A percentile compares a stretch with the other conserved stretches of the same genome.
phyloP scores from a whole-genome alignment of 2,329 filamentous ascomycete species.

The Myriosclerotinia scirpicola region DNA sequence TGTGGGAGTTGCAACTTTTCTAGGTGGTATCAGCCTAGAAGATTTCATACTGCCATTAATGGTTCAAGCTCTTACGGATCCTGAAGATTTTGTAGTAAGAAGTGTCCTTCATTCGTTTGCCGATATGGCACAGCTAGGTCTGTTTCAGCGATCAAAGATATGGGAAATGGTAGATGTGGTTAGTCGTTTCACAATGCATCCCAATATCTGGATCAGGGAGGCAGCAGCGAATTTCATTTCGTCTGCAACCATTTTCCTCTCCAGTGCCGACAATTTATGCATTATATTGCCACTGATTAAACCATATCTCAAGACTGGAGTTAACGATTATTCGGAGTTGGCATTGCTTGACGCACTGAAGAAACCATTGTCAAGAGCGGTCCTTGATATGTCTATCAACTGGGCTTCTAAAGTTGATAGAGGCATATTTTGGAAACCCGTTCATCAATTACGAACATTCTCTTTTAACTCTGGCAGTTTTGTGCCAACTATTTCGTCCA shows the following conservation, averaged over 20 bases:
- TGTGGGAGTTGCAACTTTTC: slow-evolving; percentile 85
- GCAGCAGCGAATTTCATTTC: slow-evolving; percentile 82
- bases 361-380: slow-evolving; percentile 72
- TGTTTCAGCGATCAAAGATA: slow-evolving; percentile 79
- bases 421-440: slow-evolving; percentile 83
- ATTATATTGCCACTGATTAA: slow-evolving; percentile 77
- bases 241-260: slow-evolving; percentile 71
- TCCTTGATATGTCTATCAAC: slow-evolving; percentile 80
- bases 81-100: slow-evolving; percentile 92
- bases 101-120: slow-evolving; percentile 85
- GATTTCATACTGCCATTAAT: slow-evolving; percentile 95
- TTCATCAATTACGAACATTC: slow-evolving; percentile 69
- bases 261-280: slow-evolving; percentile 77
- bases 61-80: slow-evolving; percentile 89
- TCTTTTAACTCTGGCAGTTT: slow-evolving; percentile 60
- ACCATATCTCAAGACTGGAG: slow-evolving; percentile 75
- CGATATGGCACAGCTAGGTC: slow-evolving; percentile 81
- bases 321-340: slow-evolving; percentile 69
- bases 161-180: slow-evolving; percentile 88
- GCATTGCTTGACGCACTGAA: slow-evolving; percentile 79
- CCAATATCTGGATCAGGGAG: slow-evolving; percentile 93
- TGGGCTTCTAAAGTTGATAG: slow-evolving; percentile 84
- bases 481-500: slow-evolving; percentile 54
- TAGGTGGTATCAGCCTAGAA: slow-evolving; percentile 85
- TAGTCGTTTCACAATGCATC: slow-evolving; percentile 85